These are phyloP conservation scores for Neoascochyta sp. DNA, from an alignment of 2,329 filamentous ascomycete species.

Conservation along the genomic window DNA sequence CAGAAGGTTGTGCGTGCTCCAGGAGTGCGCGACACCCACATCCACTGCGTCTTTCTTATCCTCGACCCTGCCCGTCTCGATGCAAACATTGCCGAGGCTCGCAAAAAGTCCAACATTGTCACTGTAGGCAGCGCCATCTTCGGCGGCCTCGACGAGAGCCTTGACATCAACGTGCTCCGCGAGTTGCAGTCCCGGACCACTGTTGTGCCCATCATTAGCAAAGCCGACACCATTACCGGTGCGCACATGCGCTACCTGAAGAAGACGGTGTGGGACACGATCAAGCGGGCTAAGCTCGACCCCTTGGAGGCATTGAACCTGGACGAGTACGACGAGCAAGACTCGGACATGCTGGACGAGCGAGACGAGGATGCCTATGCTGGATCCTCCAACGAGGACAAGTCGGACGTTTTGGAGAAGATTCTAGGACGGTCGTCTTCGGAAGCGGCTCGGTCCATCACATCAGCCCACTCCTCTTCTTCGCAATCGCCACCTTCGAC, in stretches of 20 bases:
- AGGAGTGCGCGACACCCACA: constrained; percentile 91
- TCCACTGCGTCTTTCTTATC: constrained; percentile 90
- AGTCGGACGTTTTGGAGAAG: constrained; percentile 38
- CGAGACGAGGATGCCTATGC: constrained; percentile 49
- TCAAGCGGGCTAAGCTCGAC: constrained; percentile 82
- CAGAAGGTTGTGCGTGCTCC: constrained; percentile 95
- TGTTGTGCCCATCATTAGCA: constrained; percentile 91
- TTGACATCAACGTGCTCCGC: constrained; percentile 86
- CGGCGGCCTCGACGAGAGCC: constrained; percentile 76
- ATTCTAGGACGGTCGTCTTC: constrained; percentile 38
- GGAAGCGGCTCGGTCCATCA: constrained; percentile 32
- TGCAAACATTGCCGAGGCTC: constrained; percentile 66
- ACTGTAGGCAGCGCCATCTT: constrained; percentile 49
- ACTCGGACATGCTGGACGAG: constrained; percentile 51
- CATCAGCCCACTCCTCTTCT: constrained; percentile 29
- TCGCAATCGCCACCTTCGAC: constrained; percentile 34
- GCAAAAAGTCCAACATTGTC: constrained; percentile 52
- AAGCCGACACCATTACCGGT: constrained; percentile 94
- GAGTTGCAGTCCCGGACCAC: constrained; percentile 90
- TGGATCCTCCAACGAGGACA: constrained; percentile 32
- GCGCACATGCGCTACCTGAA: constrained; percentile 92
- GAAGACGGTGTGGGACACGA: constrained; percentile 80
- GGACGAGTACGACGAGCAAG: constrained; percentile 65
- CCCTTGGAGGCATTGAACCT: constrained; percentile 82
- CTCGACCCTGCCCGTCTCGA: constrained; percentile 86